These are phyloP conservation scores for Excoecaria agallocha DNA, from an alignment of 345 rosid species.

Conservation along the genomic window DNA sequence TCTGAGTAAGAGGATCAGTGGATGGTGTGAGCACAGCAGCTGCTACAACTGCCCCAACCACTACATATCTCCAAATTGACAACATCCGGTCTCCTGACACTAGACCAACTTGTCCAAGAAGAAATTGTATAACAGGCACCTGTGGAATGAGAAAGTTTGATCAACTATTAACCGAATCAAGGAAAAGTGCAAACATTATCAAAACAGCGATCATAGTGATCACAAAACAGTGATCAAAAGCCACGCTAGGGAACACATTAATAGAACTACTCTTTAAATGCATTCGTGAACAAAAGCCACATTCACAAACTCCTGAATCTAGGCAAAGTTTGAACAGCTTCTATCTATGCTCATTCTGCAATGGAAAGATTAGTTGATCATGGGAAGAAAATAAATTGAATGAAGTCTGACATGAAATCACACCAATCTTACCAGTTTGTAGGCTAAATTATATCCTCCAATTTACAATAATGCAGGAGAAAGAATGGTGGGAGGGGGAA, in stretches of 20 bases:
- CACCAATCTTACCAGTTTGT: background rate
- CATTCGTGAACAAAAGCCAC: background rate
- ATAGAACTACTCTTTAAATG: background rate
- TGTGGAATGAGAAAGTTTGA: conserved; percentile 23
- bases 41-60: conserved; percentile 87
- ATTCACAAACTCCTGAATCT: background rate
- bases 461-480: background rate
- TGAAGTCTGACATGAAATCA: background rate
- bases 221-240: background rate
- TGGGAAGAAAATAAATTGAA: background rate
- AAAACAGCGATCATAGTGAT: background rate
- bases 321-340: background rate
- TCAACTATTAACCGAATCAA: background rate
- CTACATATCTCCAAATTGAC: conserved; percentile 94
- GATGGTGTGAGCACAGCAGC: conserved; percentile 97
- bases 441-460: background rate
- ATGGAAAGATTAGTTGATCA: background rate
- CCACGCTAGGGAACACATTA: background rate
- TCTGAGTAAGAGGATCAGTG: conserved; percentile 93
- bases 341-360: background rate
- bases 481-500: background rate
- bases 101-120: conserved; percentile 84
- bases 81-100: conserved; percentile 94
- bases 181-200: background rate
- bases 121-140: conserved; percentile 97